Evolutionary conservation across 352 stramenopile genomes (phyloP).

Genomic region (Thraustotheca clavata): DNA sequence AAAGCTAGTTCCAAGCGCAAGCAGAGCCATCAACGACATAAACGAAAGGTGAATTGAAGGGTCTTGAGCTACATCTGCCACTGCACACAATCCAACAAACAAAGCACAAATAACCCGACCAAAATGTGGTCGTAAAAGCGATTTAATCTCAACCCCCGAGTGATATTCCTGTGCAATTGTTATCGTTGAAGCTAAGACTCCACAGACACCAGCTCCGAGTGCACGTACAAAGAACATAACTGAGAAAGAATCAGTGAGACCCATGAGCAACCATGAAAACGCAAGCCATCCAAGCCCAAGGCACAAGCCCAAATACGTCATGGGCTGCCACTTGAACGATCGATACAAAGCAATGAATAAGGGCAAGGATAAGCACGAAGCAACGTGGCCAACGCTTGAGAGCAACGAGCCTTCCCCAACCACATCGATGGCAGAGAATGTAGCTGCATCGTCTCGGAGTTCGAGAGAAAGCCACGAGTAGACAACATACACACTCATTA

Average conservation of each 20-base stretch:
- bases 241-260: background rate
- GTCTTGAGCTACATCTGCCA: background rate
- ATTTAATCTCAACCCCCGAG: background rate
- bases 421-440: background rate
- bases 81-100: background rate
- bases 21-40: background rate
- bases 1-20: background rate
- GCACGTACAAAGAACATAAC: background rate
- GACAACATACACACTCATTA: background rate
- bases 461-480: background rate
- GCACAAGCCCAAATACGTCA: background rate
- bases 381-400: background rate
- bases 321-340: conserved; percentile 6
- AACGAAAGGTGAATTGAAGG: conserved; percentile 1
- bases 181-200: background rate
- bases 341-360: background rate
- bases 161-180: background rate
- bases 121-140: background rate
- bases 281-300: background rate
- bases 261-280: conserved; percentile 3
- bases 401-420: background rate
- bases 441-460: background rate
- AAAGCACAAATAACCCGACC: background rate
- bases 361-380: background rate
- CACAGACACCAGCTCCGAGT: background rate